Conservation (phyloP, 78 protist genomes). For the Planoprotostelium fungivorum region DNA sequence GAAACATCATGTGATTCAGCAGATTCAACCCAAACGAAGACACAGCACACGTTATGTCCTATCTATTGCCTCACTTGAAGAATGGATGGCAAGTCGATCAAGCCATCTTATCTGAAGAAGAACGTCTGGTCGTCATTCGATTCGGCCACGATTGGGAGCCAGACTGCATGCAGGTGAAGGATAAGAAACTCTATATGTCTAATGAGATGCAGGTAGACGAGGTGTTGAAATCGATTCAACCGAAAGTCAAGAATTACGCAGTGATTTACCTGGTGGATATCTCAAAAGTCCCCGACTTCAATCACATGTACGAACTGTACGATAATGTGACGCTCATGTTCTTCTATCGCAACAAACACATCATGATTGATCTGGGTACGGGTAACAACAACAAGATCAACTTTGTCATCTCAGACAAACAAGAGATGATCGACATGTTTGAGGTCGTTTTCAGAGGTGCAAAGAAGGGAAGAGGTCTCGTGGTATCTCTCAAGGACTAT, state of each 20-base stretch:
- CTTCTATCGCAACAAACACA: conserved; percentile 95
- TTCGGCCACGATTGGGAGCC: conserved; percentile 97
- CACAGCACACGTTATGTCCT: too few species aligned
- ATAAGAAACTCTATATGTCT: background rate
- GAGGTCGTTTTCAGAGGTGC: conserved; percentile 94
- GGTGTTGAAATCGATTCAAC: conserved; percentile 33
- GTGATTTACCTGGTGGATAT: conserved; percentile 92
- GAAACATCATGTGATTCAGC: too few species aligned
- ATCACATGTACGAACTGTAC: conserved; percentile 98
- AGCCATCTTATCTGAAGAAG: conserved; percentile 95
- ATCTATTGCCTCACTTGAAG: conserved; percentile 88
- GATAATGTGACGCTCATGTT: conserved; percentile 98
- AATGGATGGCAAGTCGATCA: conserved; percentile 98
- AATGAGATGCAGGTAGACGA: conserved; percentile 54
- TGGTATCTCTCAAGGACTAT: conserved; percentile 93
- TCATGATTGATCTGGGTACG: conserved; percentile 96
- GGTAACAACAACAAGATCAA: conserved; percentile 98
- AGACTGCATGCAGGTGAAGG: conserved; percentile 63
- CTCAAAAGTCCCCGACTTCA: conserved; percentile 97
- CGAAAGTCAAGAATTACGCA: conserved; percentile 71
- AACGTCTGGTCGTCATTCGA: conserved; percentile 91
- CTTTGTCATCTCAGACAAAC: conserved; percentile 63
- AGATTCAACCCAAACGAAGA: too few species aligned
- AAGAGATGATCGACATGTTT: conserved; percentile 88
- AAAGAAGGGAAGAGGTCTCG: conserved; percentile 92